Percentiles rank a stretch among this genome's conserved stretches.
These are phyloP conservation scores for Mortierella sp. DNA, from an alignment of 371 early-diverging fungal species.

Conservation along the genomic window DNA sequence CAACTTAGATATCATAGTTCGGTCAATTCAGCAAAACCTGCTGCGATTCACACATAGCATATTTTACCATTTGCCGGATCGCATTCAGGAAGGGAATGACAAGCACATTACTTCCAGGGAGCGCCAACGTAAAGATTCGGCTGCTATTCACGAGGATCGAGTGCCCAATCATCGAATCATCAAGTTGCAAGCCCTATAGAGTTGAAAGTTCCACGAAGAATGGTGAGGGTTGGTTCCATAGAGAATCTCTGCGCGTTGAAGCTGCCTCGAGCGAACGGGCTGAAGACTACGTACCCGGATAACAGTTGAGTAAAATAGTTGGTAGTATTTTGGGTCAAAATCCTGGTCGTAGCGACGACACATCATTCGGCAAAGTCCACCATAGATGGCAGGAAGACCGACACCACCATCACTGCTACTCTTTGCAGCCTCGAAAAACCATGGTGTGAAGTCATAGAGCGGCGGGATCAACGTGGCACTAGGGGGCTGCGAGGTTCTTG, in stretches of 20 bases:
- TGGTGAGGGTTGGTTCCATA: neutral
- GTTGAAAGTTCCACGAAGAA: neutral
- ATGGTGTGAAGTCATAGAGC: slow-evolving; percentile 42
- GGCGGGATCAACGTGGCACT: slow-evolving; percentile 34
- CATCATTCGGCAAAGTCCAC: slow-evolving; percentile 80
- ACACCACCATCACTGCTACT: slow-evolving; percentile 49
- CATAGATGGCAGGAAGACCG: slow-evolving; percentile 56
- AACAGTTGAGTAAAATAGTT: slow-evolving; percentile 75
- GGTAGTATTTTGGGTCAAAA: slow-evolving; percentile 63
- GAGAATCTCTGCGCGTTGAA: too few relatives aligned
- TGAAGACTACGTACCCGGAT: slow-evolving; percentile 65
- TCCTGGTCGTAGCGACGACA: slow-evolving; percentile 73
- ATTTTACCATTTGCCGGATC: slow-evolving; percentile 64
- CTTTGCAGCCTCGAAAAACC: slow-evolving; percentile 50
- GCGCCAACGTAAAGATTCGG: slow-evolving; percentile 66
- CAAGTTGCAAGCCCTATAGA: slow-evolving; percentile 66
- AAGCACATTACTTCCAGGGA: slow-evolving; percentile 76
- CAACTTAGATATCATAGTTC: neutral
- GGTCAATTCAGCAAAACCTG: neutral
- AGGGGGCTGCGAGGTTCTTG: slow-evolving; percentile 36
- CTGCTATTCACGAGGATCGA: slow-evolving; percentile 75
- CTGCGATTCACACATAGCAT: neutral
- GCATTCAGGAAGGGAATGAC: slow-evolving; percentile 73
- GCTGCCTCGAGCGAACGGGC: too few relatives aligned
- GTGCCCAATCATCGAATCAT: slow-evolving; percentile 62